Evolutionary conservation across 495 filamentous ascomycete species (phyloP), one percentile per base, ranked within the genome.

Genomic region (Chaetomium cochliodes): DNA sequence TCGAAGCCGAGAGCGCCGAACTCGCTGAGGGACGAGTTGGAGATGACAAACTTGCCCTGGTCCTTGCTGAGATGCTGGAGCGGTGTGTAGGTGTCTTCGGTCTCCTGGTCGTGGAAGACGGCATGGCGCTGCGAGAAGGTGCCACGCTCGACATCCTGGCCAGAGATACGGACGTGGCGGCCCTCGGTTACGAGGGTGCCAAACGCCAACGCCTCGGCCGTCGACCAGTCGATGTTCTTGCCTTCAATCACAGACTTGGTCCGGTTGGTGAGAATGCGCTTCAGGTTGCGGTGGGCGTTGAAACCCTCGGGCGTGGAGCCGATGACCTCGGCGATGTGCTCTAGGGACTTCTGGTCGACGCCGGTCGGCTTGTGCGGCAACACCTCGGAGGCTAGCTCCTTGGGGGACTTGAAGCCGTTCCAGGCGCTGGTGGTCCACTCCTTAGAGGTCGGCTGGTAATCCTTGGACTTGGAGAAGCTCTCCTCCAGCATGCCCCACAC

Each of bases 401-500:
- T 98, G 71, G 94, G 94, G 37, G 92, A 94, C 83, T 97, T 98
- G 86, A 98, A 98, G 42, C 84, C 93, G 79, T 98, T 96, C 94
- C 94, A 98, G 62, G 94, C 96, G 57, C 92, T 96, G 7, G 94
- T 96, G 67, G 96, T 86, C 94, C 94, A 98, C 78, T 98, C 94
- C 79, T 96, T 96, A 63, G 93, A 87, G 47, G 89, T 93, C 23
- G 94, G 92, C 79, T 96, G 90, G 77, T 98, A 98, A 73, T 98
- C 93, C 80, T 92, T 97, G 79, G 92, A 96, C 74, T 93, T 90
- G 67, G 92, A 84, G 77, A 98, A 98, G 81, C 92, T 96, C 74
- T 96, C 92, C 72, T 93, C 92, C 51, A 98, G 81, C 93, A 98
- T 98, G 67, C 91, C 91, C 94, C 96, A 98, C 57, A 98, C 96